These are phyloP conservation scores for Digitaria exilis DNA, from an alignment of 202 grass and related monocot genomes.

Conservation along the genomic window DNA sequence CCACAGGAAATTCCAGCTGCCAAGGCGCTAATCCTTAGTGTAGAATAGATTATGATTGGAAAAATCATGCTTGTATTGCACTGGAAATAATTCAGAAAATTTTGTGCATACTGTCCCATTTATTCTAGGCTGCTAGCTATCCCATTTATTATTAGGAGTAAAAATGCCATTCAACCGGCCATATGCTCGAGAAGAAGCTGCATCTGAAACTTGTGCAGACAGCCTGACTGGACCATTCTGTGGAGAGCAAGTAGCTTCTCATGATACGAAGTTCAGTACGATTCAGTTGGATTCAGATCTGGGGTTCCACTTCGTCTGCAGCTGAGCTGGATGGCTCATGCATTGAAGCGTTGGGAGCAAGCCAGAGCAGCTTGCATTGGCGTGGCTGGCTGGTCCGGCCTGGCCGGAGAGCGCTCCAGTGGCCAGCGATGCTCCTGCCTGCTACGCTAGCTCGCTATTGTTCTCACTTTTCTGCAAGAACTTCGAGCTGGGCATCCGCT, in stretches of 20 bases:
- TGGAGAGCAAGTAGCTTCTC: slow-evolving; percentile 21
- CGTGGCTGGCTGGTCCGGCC: neutral
- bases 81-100: slow-evolving; percentile 30
- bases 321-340: slow-evolving; percentile 31
- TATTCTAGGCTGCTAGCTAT: neutral
- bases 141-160: slow-evolving; percentile 13
- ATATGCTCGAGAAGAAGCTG: neutral
- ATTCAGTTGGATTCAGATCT: slow-evolving; percentile 45
- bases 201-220: slow-evolving; percentile 26
- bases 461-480: neutral
- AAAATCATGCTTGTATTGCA: neutral
- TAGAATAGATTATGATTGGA: slow-evolving; percentile 29
- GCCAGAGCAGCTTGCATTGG: slow-evolving; percentile 30
- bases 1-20: slow-evolving; percentile 25
- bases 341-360: slow-evolving; percentile 37
- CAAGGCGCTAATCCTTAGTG: neutral
- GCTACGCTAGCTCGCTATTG: neutral
- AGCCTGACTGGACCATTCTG: neutral
- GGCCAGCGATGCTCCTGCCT: slow-evolving; percentile 13
- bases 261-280: slow-evolving; percentile 17
- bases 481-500: neutral
- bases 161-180: neutral
- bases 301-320: neutral
- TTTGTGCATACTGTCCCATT: slow-evolving; percentile 11
- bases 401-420: neutral